Conservation (phyloP, 768 basidiomycete genomes). For the Coprinellus aureogranulatus region DNA sequence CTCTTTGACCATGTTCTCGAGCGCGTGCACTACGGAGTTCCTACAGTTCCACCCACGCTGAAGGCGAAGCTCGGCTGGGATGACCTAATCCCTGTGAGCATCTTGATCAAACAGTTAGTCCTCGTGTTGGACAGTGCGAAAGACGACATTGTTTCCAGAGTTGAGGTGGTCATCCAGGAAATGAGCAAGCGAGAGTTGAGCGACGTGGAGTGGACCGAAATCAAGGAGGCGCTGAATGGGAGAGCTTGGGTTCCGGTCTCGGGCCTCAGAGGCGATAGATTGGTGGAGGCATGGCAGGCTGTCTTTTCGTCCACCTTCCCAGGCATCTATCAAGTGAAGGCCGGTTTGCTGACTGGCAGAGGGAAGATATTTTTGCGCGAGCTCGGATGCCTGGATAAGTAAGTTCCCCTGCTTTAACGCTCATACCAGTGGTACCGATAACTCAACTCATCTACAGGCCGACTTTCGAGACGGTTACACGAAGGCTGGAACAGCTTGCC, state of each 20-base stretch:
- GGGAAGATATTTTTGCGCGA: slow-evolving; percentile 21
- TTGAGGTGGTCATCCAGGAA: slow-evolving; percentile 28
- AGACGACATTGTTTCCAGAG: not conserved
- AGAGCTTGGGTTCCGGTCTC: slow-evolving; percentile 35
- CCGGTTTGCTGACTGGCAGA: slow-evolving; percentile 13
- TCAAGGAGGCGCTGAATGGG: slow-evolving; percentile 16
- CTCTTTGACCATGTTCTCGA: slow-evolving; percentile 42
- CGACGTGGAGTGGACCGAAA: slow-evolving; percentile 11
- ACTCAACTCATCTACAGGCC: not conserved
- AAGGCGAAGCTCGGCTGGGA: slow-evolving; percentile 39
- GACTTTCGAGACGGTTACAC: not conserved
- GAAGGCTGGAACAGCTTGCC: slow-evolving; percentile 9
- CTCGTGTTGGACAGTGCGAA: slow-evolving; percentile 15
- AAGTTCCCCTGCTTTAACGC: slow-evolving; percentile 2
- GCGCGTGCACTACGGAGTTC: slow-evolving; percentile 23
- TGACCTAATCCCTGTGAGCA: slow-evolving; percentile 25
- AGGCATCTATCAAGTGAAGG: slow-evolving; percentile 27
- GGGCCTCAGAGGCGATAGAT: slow-evolving; percentile 3
- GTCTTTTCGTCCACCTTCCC: slow-evolving; percentile 18
- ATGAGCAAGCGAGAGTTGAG: slow-evolving; percentile 23
- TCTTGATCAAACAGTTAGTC: slow-evolving; percentile 34
- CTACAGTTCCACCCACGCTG: slow-evolving; percentile 25
- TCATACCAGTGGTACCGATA: not conserved
- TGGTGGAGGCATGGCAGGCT: slow-evolving; percentile 20
- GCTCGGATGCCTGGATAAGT: slow-evolving; percentile 43